Conservation (phyloP, 345 rosid species). For the Linum usitatissimum region DNA sequence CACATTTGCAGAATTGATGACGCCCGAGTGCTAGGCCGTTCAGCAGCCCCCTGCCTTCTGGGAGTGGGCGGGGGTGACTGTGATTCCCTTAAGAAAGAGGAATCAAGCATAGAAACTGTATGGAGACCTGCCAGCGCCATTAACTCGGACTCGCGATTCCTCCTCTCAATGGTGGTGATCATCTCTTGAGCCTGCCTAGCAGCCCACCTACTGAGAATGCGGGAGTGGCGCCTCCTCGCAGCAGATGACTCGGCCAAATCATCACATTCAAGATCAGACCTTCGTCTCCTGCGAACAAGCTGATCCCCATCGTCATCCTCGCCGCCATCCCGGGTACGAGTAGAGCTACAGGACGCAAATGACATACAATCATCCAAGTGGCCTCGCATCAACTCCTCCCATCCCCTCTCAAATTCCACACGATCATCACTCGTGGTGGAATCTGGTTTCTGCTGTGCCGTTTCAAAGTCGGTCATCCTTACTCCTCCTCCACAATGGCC, state of each 20-base stretch:
- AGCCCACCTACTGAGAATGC: slow-evolving; percentile 85
- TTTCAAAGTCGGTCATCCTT: slow-evolving; percentile 72
- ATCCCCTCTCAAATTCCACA: slow-evolving; percentile 55
- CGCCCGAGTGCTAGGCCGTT: slow-evolving; percentile 80
- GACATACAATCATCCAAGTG: slow-evolving; percentile 81
- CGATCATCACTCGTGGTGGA: slow-evolving; percentile 40
- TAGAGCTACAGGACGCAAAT: slow-evolving; percentile 75
- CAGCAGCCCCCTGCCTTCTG: slow-evolving; percentile 61
- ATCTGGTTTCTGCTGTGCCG: slow-evolving; percentile 67
- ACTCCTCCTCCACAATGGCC: slow-evolving; percentile 16
- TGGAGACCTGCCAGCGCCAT: slow-evolving; percentile 96
- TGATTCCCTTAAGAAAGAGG: slow-evolving; percentile 87
- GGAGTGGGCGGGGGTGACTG: slow-evolving; percentile 46
- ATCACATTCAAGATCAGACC: slow-evolving; percentile 84
- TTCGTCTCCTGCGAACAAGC: slow-evolving; percentile 66
- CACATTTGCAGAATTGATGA: slow-evolving; percentile 92
- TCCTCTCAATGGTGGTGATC: slow-evolving; percentile 93
- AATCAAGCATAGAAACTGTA: slow-evolving; percentile 89
- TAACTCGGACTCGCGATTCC: slow-evolving; percentile 90
- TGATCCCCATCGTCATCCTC: slow-evolving; percentile 78
- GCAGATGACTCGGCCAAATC: slow-evolving; percentile 93
- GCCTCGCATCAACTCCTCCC: slow-evolving; percentile 90
- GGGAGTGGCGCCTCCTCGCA: slow-evolving; percentile 72
- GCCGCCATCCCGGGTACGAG: slow-evolving; percentile 39
- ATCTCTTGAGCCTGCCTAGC: slow-evolving; percentile 98